These are phyloP conservation scores for Pilasporangium apinafurcum DNA, from an alignment of 352 stramenopile genomes.

Conservation along the genomic window DNA sequence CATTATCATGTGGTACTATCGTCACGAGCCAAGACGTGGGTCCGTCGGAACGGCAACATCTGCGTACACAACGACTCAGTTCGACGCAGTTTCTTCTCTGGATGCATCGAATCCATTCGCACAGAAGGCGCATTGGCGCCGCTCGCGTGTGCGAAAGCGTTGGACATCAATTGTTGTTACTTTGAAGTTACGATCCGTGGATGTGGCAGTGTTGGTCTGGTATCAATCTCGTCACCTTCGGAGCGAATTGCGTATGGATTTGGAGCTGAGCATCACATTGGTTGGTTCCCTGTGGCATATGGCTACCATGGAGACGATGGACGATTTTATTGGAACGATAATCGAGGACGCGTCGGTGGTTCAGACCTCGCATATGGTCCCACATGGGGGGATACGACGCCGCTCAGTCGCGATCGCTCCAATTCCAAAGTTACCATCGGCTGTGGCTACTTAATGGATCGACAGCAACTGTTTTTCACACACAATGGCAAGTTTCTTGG, in stretches of 20 bases:
- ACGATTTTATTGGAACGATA: conserved; percentile 23
- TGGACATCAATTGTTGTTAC: conserved; percentile 14
- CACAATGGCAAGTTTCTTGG: conserved; percentile 20
- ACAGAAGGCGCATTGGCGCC: conserved; percentile 7
- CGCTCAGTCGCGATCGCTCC: not conserved
- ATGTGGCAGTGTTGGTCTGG: conserved; percentile 23
- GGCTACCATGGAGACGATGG: conserved; percentile 32
- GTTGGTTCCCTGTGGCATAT: conserved; percentile 26
- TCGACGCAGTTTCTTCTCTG: conserved; percentile 10
- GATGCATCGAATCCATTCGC: conserved; percentile 25
- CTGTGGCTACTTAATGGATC: conserved; percentile 13
- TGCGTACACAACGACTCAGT: conserved; percentile 26
- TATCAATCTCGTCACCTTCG: conserved; percentile 1
- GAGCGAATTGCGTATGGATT: conserved; percentile 18
- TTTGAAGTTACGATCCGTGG: conserved; percentile 20
- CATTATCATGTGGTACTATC: conserved; percentile 9
- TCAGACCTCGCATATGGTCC: conserved; percentile 8
- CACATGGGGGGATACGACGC: conserved; percentile 8
- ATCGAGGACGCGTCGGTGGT: conserved; percentile 3
- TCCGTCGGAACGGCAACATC: conserved; percentile 11
- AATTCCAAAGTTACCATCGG: conserved; percentile 11
- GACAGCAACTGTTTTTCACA: conserved; percentile 26
- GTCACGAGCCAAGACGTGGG: conserved; percentile 19
- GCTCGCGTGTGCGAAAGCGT: conserved; percentile 1
- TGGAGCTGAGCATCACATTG: conserved; percentile 23